Evolutionary conservation across 345 rosid genomes (phyloP).

Genomic region (Salix exigua): DNA sequence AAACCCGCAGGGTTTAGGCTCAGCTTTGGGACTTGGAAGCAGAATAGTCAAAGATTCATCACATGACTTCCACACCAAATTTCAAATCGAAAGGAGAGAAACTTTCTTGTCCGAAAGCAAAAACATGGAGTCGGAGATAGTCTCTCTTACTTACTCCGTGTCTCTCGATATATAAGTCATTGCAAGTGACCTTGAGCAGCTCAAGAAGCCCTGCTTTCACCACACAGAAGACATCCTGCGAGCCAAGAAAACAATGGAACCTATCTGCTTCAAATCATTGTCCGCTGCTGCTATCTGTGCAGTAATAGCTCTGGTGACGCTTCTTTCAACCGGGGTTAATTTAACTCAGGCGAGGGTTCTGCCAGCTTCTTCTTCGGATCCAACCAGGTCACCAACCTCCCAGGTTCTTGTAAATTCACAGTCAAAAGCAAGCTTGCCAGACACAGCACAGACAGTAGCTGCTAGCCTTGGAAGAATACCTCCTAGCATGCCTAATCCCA

Average conservation of each 20-base stretch:
- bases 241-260: neutral
- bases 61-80: neutral
- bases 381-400: neutral
- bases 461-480: conserved; percentile 9
- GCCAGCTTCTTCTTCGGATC: neutral
- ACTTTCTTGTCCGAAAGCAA: too few relatives aligned
- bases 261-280: neutral
- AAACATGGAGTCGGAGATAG: too few relatives aligned
- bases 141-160: too few relatives aligned
- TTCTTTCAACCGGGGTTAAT: neutral
- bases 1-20: neutral
- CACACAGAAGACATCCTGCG: neutral
- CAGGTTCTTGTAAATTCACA: neutral
- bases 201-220: neutral
- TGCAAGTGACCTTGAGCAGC: neutral
- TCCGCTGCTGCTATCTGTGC: neutral
- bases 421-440: neutral
- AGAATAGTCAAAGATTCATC: conserved; percentile 8
- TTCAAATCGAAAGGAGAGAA: neutral
- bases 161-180: too few relatives aligned
- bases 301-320: neutral
- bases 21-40: conserved; percentile 1
- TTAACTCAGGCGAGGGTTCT: neutral
- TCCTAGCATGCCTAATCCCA: conserved; percentile 4
- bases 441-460: neutral